Evolutionary conservation across 306 rosid species (phyloP), one percentile per base, ranked within the genome.

Genomic region (Cicer cuneatum): DNA sequence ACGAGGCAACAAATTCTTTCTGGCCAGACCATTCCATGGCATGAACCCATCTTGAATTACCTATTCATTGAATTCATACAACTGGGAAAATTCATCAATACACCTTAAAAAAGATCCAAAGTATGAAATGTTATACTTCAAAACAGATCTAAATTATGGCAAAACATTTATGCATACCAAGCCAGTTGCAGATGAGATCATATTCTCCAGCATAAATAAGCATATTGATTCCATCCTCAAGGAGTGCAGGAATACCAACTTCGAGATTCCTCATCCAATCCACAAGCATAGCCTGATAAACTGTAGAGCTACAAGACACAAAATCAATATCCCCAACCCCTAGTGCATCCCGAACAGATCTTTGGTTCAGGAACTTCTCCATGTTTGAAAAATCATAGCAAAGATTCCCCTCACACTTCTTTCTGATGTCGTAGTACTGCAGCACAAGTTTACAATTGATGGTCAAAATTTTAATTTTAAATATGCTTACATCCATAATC

Each of bases 141-240:
- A 10, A 38, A 42, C 16, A 61, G 78, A 84, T 54, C 7, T 53
- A 42, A 75, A 67, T 41, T 11, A 58, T 19, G 48, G 60, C 10
- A 9, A 65, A 39, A 60, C 53, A 29, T 18, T 42, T 38, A 72
- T 61, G 46, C 83, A 46, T 83, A 90, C 99, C 99, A 67, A 94
- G 97, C 99, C 99, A 94, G 80, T 94, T 94, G 93, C 99, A 92
- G 83, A 94, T 94, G 24, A 94, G 87, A 89, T 94, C 99, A 72
- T 85, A 94, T 80, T 94, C 99, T 54, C 99, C 99, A 3, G 97
- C 99, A 75, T 94, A 94, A 58, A 92, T 80, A 76, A 94, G 99
- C 86, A 94, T 35, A 74, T 72, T 79, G 77, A 94, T 76, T 79
- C 99, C 99, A 43, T 94, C 99, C 82, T 92, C 97, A 14, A 94